Evolutionary conservation across 2,329 filamentous ascomycete genomes (phyloP), one percentile per base, ranked within the genome.

Genomic region (Colletotrichum noveboracense): DNA sequence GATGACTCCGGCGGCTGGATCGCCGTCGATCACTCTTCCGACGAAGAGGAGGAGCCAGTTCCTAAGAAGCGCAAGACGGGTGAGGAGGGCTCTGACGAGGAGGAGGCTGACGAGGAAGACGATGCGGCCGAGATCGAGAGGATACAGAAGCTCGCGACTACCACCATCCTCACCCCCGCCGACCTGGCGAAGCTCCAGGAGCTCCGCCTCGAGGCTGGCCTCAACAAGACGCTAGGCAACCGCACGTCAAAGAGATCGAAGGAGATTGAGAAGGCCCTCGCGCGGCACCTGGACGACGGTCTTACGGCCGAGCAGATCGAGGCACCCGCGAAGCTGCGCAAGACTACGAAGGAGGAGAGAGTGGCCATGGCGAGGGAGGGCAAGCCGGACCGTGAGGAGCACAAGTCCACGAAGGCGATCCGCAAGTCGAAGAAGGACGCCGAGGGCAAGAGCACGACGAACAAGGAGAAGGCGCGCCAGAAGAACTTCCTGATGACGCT

Each of bases 401-500:
- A 98, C 87, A 96, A 96, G 88, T 94, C 92, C 77, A 97, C 95
- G 70, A 93, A 95, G 78, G 96, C 96, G 18, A 93, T 95, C 82
- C 90, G 94, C 81, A 95, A 95, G 89, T 92, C 95, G 83, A 95
- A 96, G 89, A 98, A 98, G 91, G 92, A 93, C 80, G 90, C 92
- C 3, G 92, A 96, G 86, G 97, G 97, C 81, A 98, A 98, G 92
- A 98, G 95, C 83, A 96, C 95, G 48, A 98, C 96, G 79, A 99
- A 99, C 87, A 95, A 94, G 87, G 97, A 99, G 89, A 99, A 99
- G 91, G 92, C 94, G 56, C 90, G 96, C 79, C 95, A 95, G 90
- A 99, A 99, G 94, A 99, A 99, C 85, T 98, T 99, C 86, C 84
- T 99, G 81, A 99, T 99, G 97, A 98, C 96, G 52, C 87, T 99